Evolutionary conservation across 2,329 filamentous ascomycete species (phyloP), one percentile per base, ranked within the genome.

Genomic region (Dactylonectria estremocensis): DNA sequence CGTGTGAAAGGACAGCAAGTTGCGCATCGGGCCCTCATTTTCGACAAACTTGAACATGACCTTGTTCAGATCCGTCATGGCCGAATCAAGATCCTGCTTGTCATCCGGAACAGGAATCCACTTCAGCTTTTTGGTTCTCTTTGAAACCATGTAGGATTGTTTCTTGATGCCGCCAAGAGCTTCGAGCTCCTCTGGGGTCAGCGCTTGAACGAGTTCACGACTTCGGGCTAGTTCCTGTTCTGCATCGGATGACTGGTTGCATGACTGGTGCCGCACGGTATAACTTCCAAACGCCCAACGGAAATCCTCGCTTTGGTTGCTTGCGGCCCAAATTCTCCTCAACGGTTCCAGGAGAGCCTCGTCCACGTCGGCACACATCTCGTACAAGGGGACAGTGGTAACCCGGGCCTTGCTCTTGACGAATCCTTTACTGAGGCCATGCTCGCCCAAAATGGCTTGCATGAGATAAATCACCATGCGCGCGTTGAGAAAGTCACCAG

Each of bases 1-100:
- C 13, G 22, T 22, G 18, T 31, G 50, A 35, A 22, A 48, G 10
- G 3, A 9, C 11, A 37, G 20, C 13, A 18, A 5, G 14, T 18
- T 46, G 20, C 53, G 46, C 35, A 59, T 64, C 14, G 61, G 61
- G 5, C 54, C 54, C n/a, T 54, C 61, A 3, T 13, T n/a, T 8
- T 22, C 53, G 6, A n/a, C n/a, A n/a, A n/a, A 16, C 24, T 14
- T 59, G 24, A 46, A 54, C 7, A 24, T n/a, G 24, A 46, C n/a
- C 3, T 45, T 55, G 13, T 63, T 13, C 1, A 31, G 31, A 16
- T 46, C 18, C 20, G 14, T 13, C 35, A 22, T 18, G 20, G 8
- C 20, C 9, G 35, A 4, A 18, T 18, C 8, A 10, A 58, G 16
- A 31, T 18, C 35, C 16, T 28, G 18, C 1, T 5, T 3, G 8